These are phyloP conservation scores for Salvia hispanica DNA, from an alignment of 257 asterid species.

Conservation along the genomic window DNA sequence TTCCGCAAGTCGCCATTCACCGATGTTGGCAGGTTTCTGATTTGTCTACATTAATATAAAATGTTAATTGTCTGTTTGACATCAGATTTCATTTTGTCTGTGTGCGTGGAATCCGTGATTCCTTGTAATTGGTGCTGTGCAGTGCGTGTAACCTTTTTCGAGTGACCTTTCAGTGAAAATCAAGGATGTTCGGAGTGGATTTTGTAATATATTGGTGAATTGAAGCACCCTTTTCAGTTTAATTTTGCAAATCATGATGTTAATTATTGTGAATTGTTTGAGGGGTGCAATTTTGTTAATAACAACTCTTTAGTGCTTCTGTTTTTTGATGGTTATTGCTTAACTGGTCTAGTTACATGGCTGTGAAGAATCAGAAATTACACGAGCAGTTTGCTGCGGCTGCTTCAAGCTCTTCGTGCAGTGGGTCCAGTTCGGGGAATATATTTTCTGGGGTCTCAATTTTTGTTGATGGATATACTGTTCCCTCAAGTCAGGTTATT, in stretches of 20 bases:
- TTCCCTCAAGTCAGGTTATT: conserved; percentile 91
- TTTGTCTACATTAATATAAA: not conserved
- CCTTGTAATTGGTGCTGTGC: not conserved
- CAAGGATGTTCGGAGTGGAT: not conserved
- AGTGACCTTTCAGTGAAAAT: not conserved
- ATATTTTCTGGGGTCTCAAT: conserved; percentile 81
- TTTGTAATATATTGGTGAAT: not conserved
- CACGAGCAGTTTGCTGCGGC: conserved; percentile 83
- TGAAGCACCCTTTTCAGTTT: not conserved
- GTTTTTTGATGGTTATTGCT: conserved; percentile 30
- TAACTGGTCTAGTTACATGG: conserved; percentile 79
- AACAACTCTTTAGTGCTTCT: conserved; percentile 5
- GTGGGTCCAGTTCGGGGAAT: conserved; percentile 50
- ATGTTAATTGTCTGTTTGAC: not conserved
- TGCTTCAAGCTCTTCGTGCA: conserved; percentile 73
- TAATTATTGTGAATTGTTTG: conserved; percentile 1
- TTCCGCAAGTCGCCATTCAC: conserved; percentile 76
- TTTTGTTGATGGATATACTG: conserved; percentile 95
- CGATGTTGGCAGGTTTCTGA: conserved; percentile 72
- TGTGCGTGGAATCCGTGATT: not conserved
- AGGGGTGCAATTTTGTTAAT: conserved; percentile 7
- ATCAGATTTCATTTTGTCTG: not conserved
- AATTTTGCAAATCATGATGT: not conserved
- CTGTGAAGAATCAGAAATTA: conserved; percentile 81
- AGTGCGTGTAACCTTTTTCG: not conserved